phyloP scores from a whole-genome alignment of 2,329 filamentous ascomycete species.

The Aspergillus sp. region DNA sequence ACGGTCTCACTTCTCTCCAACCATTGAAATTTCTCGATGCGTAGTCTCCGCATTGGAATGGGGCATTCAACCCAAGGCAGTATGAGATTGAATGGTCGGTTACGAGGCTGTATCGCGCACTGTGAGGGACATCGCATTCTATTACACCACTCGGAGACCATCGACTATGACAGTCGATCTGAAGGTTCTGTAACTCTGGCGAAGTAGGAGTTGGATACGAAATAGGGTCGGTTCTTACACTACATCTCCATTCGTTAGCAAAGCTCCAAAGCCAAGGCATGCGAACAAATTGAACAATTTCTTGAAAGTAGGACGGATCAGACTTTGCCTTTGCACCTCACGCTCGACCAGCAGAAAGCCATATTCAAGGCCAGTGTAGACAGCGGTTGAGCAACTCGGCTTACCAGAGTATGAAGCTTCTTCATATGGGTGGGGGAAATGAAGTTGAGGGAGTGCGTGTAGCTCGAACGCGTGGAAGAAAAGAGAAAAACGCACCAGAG shows the following conservation, averaged over 20 bases:
- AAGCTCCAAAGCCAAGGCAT: neutral
- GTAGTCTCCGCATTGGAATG: no score
- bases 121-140: no score
- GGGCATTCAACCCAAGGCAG: no score
- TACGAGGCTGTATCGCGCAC: no score
- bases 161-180: no score
- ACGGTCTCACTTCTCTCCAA: neutral
- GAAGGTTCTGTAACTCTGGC: no score
- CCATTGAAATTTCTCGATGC: no score
- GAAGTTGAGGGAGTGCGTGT: neutral
- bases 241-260: neutral
- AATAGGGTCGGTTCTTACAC: no score
- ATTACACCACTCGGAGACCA: no score
- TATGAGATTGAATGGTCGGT: no score
- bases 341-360: slow-evolving; percentile 39
- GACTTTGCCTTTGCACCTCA: slow-evolving; percentile 47
- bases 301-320: slow-evolving; percentile 25
- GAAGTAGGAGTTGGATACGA: no score
- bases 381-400: slow-evolving; percentile 44
- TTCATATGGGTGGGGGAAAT: slow-evolving; percentile 26
- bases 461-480: neutral
- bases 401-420: slow-evolving; percentile 46
- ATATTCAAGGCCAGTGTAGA: slow-evolving; percentile 14
- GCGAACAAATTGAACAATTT: neutral
- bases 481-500: slow-evolving; percentile 5